Base-by-base conservation (phyloP, 148 eudicot genomes). In the Chenopodium formosanum region DNA sequence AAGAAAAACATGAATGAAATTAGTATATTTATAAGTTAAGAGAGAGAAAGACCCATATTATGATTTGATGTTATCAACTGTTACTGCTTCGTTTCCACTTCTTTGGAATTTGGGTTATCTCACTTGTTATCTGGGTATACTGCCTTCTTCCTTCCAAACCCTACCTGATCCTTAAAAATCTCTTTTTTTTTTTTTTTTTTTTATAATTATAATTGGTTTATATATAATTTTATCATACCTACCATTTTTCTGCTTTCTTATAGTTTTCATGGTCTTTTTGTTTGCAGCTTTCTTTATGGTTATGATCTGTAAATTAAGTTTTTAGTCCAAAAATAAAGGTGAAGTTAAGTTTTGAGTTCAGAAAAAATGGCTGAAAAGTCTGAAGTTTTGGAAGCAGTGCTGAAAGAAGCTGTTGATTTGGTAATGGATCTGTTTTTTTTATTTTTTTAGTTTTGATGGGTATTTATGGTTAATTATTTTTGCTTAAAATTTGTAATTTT, bases 341-440 rank as follows among this genome's bases (percentile, higher is more conserved):
- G 27, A 32, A 32, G 65, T 40, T 40, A 40, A 78, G 65, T 46
- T 75, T 37, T 75, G 80, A 73, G 81, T 46, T 52, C 53, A 40
- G 47, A 32, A 76, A 82, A 84, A 85, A 93, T 93, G 95, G 95
- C 48, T 37, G 98, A 97, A 17, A 90, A 97, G 81, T 56, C 94
- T 89, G 97, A 94, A 88, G 92, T 87, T 89, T 84, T 97, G 47
- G 99, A 97, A 69, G 98, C 97, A 78, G 98, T 97, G 40, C 46
- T 97, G 84, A 97, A 97, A 86, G 99, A 97, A 82, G 90, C 93
- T 79, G 98, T 97, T 81, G 99, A 97, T 94, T 94, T 97, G 99
- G 99, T 97, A 94, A 88, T 82, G 88, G 89, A 92, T 93, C 97
- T 91, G 80, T 83, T 48, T 52, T 29, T 52, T 50, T 72, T 37